Evolutionary conservation across 148 eudicot genomes (phyloP), one percentile per base, ranked within the genome.

Genomic region (Vaccinium darrowii): DNA sequence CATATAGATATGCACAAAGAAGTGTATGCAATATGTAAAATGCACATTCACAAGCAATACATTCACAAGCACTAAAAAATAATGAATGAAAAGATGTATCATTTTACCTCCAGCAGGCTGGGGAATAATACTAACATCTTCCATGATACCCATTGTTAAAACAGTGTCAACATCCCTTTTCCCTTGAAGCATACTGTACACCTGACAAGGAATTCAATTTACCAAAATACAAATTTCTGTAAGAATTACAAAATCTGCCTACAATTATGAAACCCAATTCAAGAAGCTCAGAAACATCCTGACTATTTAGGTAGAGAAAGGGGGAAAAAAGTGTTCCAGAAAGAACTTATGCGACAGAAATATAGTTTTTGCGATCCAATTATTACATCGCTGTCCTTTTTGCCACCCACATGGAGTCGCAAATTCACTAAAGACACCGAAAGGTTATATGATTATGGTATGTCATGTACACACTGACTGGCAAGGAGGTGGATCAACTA

Each of bases 141-240:
- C 99, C 99, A 97, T 97, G 53, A 93, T 90, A 86, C 99, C 99
- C 99, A 95, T 97, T 8, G 98, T 92, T 86, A 95, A 86, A 62
- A 97, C 88, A 76, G 98, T 97, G 60, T 97, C 99, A 11, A 93
- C 98, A 86, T 97, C 99, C 88, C 98, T 92, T 92, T 93, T 97
- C 56, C 98, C 99, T 89, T 97, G 99, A 95, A 95, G 92, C 92
- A 97, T 91, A 88, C 98, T 97, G 87, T 97, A 97, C 25, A 97
- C 99, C 99, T 97, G 39, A 83, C 67, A 83, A 82, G 77, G 57
- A 43, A 82, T 43, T 15, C 57, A 52, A 49, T 36, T n/a, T n/a
- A 56, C 30, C 62, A 25, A 63, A 56, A 67, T 78, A 23, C 4
- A 62, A 75, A 23, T 60, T 30, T 14, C 54, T 49, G 43, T 15